phyloP scores from a whole-genome alignment of 2,329 filamentous ascomycete genomes.

The Pleoardoris graminearum region DNA sequence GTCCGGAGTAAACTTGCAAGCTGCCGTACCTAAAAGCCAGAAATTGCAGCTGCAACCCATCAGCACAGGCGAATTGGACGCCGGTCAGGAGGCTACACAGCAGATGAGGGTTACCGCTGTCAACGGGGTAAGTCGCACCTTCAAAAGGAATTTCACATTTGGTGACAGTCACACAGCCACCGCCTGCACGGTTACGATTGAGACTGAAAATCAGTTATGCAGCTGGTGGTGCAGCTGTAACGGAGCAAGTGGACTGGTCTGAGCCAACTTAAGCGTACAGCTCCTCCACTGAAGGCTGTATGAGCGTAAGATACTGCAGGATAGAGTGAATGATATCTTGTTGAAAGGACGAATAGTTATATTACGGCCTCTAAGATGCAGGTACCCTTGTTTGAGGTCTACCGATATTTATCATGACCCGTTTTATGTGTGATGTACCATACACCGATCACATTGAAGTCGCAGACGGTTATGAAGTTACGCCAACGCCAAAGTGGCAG shows the following conservation, averaged over 20 bases:
- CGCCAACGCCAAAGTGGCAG: too few species aligned
- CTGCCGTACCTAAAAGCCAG: conserved; percentile 94
- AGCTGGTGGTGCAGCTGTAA: conserved; percentile 70
- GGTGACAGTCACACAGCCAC: conserved; percentile 60
- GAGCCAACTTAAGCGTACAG: conserved; percentile 62
- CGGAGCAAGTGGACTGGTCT: conserved; percentile 96
- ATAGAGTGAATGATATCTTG: conserved; percentile 2
- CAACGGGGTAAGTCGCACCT: conserved; percentile 74
- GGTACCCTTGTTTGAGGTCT: too few species aligned
- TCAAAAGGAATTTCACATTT: conserved; percentile 1
- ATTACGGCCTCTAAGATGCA: too few species aligned
- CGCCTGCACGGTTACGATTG: conserved; percentile 70
- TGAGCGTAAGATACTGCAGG: not conserved
- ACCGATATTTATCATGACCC: too few species aligned
- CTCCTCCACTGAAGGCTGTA: not conserved
- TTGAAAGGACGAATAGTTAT: not conserved
- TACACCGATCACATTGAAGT: too few species aligned
- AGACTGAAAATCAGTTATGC: conserved; percentile 82
- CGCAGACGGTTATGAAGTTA: too few species aligned
- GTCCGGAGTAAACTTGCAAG: conserved; percentile 80
- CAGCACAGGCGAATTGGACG: conserved; percentile 74
- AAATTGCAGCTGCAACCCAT: conserved; percentile 91
- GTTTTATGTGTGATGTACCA: too few species aligned
- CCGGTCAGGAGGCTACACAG: conserved; percentile 83
- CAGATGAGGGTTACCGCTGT: conserved; percentile 84